Conservation (phyloP, 805 yeast genomes). For the Jamesozyma gamospora region DNA sequence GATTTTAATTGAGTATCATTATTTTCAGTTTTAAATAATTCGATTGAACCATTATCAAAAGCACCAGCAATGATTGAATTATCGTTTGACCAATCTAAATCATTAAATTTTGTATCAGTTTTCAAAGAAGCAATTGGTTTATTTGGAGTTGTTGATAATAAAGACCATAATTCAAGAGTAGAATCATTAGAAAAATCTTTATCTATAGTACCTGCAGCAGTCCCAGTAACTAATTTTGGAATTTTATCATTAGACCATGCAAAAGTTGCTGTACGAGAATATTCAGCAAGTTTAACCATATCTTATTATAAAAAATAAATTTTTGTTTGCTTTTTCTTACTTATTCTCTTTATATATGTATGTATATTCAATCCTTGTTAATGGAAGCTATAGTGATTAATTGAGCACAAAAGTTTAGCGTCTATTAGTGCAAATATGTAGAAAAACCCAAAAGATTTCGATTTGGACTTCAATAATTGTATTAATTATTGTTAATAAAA, state of each 20-base stretch:
- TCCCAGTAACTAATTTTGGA: slow-evolving; percentile 81
- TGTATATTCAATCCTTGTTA: too few relatives aligned
- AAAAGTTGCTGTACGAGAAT: slow-evolving; percentile 81
- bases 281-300: slow-evolving; percentile 79
- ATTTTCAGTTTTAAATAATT: slow-evolving; percentile 49
- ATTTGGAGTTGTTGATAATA: slow-evolving; percentile 34
- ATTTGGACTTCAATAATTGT: too few relatives aligned
- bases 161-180: slow-evolving; percentile 69
- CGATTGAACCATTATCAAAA: slow-evolving; percentile 69
- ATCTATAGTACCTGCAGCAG: slow-evolving; percentile 94
- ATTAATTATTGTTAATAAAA: too few relatives aligned
- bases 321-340: too few relatives aligned
- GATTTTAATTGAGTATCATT: slow-evolving; percentile 35
- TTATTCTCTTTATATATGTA: too few relatives aligned
- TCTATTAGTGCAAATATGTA: too few relatives aligned
- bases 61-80: slow-evolving; percentile 76
- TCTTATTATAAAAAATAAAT: too few relatives aligned
- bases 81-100: slow-evolving; percentile 72
- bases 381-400: too few relatives aligned
- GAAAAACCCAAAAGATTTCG: too few relatives aligned
- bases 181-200: slow-evolving; percentile 75
- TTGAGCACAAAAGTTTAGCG: too few relatives aligned
- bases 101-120: slow-evolving; percentile 58
- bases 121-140: slow-evolving; percentile 37
- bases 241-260: slow-evolving; percentile 80